These are phyloP conservation scores for Lachnellula hyalina DNA, from an alignment of 2,329 filamentous ascomycete genomes.

Conservation along the genomic window DNA sequence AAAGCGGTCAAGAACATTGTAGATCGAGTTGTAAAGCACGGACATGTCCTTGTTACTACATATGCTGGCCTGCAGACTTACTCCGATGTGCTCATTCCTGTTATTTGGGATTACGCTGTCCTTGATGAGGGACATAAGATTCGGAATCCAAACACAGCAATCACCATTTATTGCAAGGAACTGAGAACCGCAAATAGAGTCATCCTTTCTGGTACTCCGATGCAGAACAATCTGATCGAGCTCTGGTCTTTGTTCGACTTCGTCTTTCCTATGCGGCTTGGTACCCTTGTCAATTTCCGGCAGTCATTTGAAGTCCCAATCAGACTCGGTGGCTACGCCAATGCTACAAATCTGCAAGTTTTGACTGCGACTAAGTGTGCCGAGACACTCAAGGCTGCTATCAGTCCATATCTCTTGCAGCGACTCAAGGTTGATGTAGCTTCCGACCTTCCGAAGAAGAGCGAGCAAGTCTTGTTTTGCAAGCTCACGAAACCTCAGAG, in stretches of 20 bases:
- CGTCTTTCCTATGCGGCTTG: constrained; percentile 91
- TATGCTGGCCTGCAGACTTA: constrained; percentile 96
- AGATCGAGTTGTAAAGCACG: constrained; percentile 72
- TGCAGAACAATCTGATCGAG: constrained; percentile 94
- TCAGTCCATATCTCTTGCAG: constrained; percentile 88
- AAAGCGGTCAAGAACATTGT: constrained; percentile 76
- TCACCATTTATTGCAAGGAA: constrained; percentile 94
- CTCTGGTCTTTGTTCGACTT: constrained; percentile 98
- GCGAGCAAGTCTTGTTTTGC: constrained; percentile 92
- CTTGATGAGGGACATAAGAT: constrained; percentile 98
- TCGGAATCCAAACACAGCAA: constrained; percentile 88
- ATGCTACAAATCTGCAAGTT: constrained; percentile 88
- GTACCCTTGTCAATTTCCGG: constrained; percentile 84
- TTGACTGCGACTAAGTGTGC: constrained; percentile 93
- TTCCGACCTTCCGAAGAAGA: constrained; percentile 89
- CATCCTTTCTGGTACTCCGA: constrained; percentile 92
- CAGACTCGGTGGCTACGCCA: constrained; percentile 86
- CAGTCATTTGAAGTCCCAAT: constrained; percentile 93
- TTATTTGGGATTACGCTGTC: constrained; percentile 89
- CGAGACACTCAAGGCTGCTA: constrained; percentile 86
- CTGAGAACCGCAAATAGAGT: constrained; percentile 83
- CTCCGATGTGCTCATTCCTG: constrained; percentile 70
- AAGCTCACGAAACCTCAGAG: constrained; percentile 79
- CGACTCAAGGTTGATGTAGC: constrained; percentile 92
- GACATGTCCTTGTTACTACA: constrained; percentile 91